phyloP scores from a whole-genome alignment of 768 basidiomycete genomes.

The Termitomyces sp. region DNA sequence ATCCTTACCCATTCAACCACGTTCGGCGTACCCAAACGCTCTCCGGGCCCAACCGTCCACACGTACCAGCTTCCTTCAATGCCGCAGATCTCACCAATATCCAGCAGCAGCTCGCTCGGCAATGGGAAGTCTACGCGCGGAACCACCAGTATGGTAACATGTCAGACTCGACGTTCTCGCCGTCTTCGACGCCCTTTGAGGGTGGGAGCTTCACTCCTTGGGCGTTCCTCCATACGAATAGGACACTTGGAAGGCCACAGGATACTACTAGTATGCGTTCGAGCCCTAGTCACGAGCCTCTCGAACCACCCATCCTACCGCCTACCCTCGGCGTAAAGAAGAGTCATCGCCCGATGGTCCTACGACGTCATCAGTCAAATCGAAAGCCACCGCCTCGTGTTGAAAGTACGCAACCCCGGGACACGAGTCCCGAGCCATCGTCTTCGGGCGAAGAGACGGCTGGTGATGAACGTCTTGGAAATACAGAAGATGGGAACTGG shows the following conservation, averaged over 20 bases:
- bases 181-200: constrained; percentile 70
- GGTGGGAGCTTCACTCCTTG: constrained; percentile 61
- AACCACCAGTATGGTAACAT: constrained; percentile 53
- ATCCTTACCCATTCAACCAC: constrained; percentile 73
- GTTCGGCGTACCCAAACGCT: constrained; percentile 51
- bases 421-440: constrained; percentile 74
- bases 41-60: constrained; percentile 24
- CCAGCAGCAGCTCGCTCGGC: constrained; percentile 65
- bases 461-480: constrained; percentile 48
- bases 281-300: constrained; percentile 66
- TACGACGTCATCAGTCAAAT: constrained; percentile 22
- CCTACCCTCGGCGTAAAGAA: constrained; percentile 43
- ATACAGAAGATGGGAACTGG: constrained; percentile 34
- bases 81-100: constrained; percentile 39
- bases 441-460: constrained; percentile 78
- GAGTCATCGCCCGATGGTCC: constrained; percentile 10
- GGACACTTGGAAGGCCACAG: constrained; percentile 38
- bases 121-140: constrained; percentile 76
- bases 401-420: constrained; percentile 77
- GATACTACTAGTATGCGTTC: constrained; percentile 61
- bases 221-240: constrained; percentile 60
- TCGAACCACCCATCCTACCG: constrained; percentile 47
- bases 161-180: constrained; percentile 74
- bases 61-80: constrained; percentile 30
- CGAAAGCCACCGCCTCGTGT: constrained; percentile 72